Evolutionary conservation across 371 early-diverging fungal species (phyloP).

Genomic region (Mucor plumbeus): DNA sequence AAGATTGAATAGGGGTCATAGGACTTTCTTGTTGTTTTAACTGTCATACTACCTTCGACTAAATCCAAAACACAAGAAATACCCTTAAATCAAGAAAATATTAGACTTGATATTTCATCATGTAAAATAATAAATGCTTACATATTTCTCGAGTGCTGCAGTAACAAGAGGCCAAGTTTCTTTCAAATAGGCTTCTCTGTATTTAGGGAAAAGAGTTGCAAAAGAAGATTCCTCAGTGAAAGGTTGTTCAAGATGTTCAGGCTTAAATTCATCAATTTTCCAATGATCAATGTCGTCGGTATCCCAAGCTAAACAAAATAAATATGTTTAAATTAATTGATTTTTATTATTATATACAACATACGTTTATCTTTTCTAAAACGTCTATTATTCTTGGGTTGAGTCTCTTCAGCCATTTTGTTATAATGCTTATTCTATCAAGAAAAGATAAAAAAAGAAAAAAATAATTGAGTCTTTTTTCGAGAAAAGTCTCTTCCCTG

Average conservation of each 20-base stretch:
- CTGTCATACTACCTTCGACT: constrained; percentile 97
- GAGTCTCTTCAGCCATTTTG: constrained; percentile 22
- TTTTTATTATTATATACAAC: not conserved
- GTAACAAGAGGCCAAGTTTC: constrained; percentile 97
- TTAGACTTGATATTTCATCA: not conserved
- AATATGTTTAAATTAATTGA: no score
- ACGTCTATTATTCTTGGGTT: constrained; percentile 36
- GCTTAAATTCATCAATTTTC: constrained; percentile 90
- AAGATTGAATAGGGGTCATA: constrained; percentile 97
- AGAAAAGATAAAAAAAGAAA: not conserved
- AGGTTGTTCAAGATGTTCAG: constrained; percentile 80
- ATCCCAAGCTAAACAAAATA: constrained; percentile 75
- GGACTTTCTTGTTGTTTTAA: constrained; percentile 97
- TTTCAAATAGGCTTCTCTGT: constrained; percentile 95
- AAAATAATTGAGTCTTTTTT: not conserved
- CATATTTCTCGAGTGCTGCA: constrained; percentile 82
- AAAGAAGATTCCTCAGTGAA: constrained; percentile 97
- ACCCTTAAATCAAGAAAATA: constrained; percentile 61
- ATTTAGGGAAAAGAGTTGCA: constrained; percentile 98
- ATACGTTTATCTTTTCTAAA: constrained; percentile 53
- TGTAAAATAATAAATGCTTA: constrained; percentile 31
- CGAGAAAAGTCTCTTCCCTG: constrained; percentile 4
- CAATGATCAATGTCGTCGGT: constrained; percentile 94
- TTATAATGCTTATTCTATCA: not conserved
- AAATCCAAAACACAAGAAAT: constrained; percentile 93